A percentile compares a stretch with the other conserved stretches of the same genome.
Evolutionary conservation across 192 early-diverging fungal species (phyloP).

Genomic region (Backusella morwellensis): DNA sequence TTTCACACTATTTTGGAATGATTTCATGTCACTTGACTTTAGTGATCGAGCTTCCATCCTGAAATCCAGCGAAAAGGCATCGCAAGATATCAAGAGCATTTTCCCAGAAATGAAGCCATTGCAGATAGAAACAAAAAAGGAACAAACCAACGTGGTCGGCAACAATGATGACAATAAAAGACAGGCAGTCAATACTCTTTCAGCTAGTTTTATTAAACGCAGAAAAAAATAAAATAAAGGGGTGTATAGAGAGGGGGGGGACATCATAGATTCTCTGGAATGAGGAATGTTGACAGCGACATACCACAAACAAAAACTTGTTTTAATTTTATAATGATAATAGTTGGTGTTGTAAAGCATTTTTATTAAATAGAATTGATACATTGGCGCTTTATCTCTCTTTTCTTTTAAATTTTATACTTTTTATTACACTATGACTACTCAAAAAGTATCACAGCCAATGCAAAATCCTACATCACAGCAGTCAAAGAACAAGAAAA

Average conservation of each 20-base stretch:
- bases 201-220: conserved; percentile 7
- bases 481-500: neutral
- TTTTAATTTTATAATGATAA: neutral
- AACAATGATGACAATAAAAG: neutral
- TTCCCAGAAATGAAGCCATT: neutral
- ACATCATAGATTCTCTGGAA: neutral
- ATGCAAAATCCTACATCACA: neutral
- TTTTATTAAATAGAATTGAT: neutral
- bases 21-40: conserved; percentile 14
- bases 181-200: neutral
- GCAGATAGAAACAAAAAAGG: neutral
- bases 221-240: neutral
- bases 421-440: neutral
- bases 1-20: conserved; percentile 16
- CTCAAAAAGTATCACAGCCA: neutral
- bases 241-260: neutral
- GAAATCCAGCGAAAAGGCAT: neutral
- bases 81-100: neutral
- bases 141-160: neutral
- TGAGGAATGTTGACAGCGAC: conserved; percentile 7
- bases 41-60: neutral
- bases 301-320: neutral
- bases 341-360: neutral
- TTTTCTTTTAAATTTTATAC: neutral
- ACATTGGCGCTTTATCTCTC: neutral